Evolutionary conservation across 2,329 filamentous ascomycete genomes (phyloP).

Genomic region (Rhynchosporium agropyri): DNA sequence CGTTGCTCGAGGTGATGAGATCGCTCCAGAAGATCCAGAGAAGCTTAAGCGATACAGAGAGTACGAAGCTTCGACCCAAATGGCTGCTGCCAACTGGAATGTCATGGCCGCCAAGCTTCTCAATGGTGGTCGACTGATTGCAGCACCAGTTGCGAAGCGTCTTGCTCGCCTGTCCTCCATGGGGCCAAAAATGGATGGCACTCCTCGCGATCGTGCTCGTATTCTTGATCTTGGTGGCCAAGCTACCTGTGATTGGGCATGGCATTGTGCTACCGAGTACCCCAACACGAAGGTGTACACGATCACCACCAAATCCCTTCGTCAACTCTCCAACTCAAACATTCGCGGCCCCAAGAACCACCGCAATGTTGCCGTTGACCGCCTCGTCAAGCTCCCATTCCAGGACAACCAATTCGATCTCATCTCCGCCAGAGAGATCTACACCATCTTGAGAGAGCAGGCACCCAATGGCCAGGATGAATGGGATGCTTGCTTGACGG

Average conservation of each 20-base stretch:
- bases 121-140: conserved; percentile 66
- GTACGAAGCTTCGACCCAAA: conserved; percentile 75
- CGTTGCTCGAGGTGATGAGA: conserved; percentile 71
- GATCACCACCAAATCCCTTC: conserved; percentile 73
- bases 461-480: conserved; percentile 74
- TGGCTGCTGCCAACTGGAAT: conserved; percentile 62
- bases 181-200: conserved; percentile 48
- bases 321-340: conserved; percentile 71
- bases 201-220: conserved; percentile 57
- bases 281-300: conserved; percentile 87
- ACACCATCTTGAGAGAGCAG: conserved; percentile 77
- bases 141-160: conserved; percentile 64
- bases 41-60: conserved; percentile 74
- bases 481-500: conserved; percentile 80
- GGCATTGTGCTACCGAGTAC: conserved; percentile 86
- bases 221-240: conserved; percentile 89
- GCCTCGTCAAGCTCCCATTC: conserved; percentile 82
- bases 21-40: conserved; percentile 62
- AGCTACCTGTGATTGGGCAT: conserved; percentile 89
- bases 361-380: conserved; percentile 75
- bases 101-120: conserved; percentile 62
- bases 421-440: conserved; percentile 84
- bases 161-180: conserved; percentile 58
- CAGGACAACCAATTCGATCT: conserved; percentile 85
- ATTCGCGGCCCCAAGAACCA: conserved; percentile 87